A percentile compares a stretch with the other conserved stretches of the same genome.
These are phyloP conservation scores for Penstemon barbatus DNA, from an alignment of 257 asterid species.

Conservation along the genomic window DNA sequence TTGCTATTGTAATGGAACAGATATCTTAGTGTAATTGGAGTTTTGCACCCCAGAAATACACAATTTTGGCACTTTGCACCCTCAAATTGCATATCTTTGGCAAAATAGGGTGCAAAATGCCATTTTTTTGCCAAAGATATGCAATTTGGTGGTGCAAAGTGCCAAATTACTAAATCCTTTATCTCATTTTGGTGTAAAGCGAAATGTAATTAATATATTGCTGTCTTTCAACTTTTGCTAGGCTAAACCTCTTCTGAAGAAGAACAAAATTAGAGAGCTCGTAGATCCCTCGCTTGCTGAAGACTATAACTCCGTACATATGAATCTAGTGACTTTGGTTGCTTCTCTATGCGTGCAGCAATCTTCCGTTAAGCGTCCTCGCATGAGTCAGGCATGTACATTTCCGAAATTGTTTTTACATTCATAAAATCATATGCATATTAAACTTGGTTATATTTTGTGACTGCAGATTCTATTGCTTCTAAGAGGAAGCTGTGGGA, in stretches of 20 bases:
- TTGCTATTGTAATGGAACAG: not conserved
- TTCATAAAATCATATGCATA: not conserved
- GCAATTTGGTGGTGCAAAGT: too few species aligned
- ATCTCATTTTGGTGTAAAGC: too few species aligned
- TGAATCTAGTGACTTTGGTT: slow-evolving; percentile 75
- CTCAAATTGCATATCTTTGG: too few species aligned
- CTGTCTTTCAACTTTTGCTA: not conserved
- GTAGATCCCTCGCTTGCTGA: slow-evolving; percentile 68
- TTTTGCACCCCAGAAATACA: too few species aligned
- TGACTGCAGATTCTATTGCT: slow-evolving; percentile 63
- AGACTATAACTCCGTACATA: slow-evolving; percentile 53
- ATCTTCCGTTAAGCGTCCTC: slow-evolving; percentile 74
- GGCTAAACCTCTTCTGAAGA: slow-evolving; percentile 92
- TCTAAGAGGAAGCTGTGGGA: slow-evolving; percentile 83
- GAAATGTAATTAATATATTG: slow-evolving; percentile 3
- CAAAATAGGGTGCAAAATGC: too few species aligned
- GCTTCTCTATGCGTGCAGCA: slow-evolving; percentile 88
- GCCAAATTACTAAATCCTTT: too few species aligned
- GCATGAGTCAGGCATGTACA: slow-evolving; percentile 72
- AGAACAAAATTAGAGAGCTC: slow-evolving; percentile 76
- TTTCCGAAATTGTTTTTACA: not conserved
- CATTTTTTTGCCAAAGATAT: too few species aligned
- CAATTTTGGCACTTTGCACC: too few species aligned
- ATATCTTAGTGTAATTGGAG: not conserved
- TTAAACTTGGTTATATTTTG: not conserved